A percentile compares a stretch with the other conserved stretches of the same genome.
Evolutionary conservation across 192 early-diverging fungal species (phyloP).

Genomic region (Umbelopsis sp.): DNA sequence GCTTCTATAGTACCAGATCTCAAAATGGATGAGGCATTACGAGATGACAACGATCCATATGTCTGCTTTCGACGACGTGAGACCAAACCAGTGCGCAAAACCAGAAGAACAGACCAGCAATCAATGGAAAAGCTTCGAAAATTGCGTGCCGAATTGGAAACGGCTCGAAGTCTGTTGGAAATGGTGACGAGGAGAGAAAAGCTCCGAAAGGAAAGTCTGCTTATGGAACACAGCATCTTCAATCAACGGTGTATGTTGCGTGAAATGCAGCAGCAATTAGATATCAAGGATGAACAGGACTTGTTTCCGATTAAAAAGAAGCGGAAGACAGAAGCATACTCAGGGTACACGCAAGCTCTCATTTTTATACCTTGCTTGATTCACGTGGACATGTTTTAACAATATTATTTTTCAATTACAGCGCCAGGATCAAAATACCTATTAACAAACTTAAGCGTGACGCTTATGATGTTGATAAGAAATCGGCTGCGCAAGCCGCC

Average conservation of each 20-base stretch:
- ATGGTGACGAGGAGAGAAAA: conserved; percentile 80
- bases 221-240: conserved; percentile 78
- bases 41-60: conserved; percentile 87
- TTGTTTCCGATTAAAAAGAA: conserved; percentile 48
- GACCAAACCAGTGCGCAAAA: conserved; percentile 84
- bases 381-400: background rate
- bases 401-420: conserved; percentile 22
- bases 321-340: conserved; percentile 38
- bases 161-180: conserved; percentile 76
- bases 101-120: conserved; percentile 80
- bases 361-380: background rate
- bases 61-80: conserved; percentile 97
- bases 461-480: conserved; percentile 36
- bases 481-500: conserved; percentile 44
- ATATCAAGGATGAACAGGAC: conserved; percentile 65
- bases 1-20: conserved; percentile 60
- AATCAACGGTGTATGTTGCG: conserved; percentile 65
- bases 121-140: conserved; percentile 85
- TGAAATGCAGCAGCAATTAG: conserved; percentile 65
- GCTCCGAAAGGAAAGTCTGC: conserved; percentile 70
- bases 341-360: conserved; percentile 33
- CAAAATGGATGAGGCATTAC: conserved; percentile 64
- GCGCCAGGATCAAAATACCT: conserved; percentile 64
- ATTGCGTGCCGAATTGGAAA: conserved; percentile 79
- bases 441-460: conserved; percentile 54